Evolutionary conservation across 116 monocot genomes (phyloP).

Genomic region (Trichopus zeylanicus): DNA sequence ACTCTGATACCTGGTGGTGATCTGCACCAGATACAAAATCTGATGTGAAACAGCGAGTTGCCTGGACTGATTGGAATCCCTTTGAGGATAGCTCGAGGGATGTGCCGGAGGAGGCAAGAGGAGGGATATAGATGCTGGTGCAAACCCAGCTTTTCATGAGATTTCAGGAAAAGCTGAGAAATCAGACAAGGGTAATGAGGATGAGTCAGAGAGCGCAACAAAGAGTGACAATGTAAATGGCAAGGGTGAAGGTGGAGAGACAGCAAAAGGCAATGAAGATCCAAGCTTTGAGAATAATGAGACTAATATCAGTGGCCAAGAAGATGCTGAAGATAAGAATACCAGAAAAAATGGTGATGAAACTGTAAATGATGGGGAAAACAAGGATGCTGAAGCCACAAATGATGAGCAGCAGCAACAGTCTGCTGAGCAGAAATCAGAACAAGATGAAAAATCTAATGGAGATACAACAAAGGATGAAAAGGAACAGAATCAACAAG

Average conservation of each 20-base stretch:
- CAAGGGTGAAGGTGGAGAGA: slow-evolving; percentile 13
- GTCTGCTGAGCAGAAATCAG: slow-evolving; percentile 10
- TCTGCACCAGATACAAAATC: slow-evolving; percentile 37
- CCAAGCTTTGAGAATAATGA: not conserved
- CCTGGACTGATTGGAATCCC: slow-evolving; percentile 13
- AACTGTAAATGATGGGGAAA: not conserved
- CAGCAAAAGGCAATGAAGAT: not conserved
- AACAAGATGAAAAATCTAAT: slow-evolving; percentile 11
- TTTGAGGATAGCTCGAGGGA: slow-evolving; percentile 39
- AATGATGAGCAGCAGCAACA: slow-evolving; percentile 15
- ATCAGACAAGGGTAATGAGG: slow-evolving; percentile 17
- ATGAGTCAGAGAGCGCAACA: slow-evolving; percentile 12
- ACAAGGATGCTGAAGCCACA: slow-evolving; percentile 13
- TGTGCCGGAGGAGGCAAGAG: slow-evolving; percentile 15
- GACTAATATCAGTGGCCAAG: not conserved
- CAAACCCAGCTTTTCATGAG: slow-evolving; percentile 12
- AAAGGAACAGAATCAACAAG: slow-evolving; percentile 18
- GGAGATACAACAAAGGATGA: slow-evolving; percentile 7
- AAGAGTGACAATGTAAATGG: slow-evolving; percentile 34
- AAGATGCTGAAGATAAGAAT: slow-evolving; percentile 10
- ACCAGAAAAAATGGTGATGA: not conserved
- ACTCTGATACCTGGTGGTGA: slow-evolving; percentile 38
- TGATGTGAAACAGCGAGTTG: slow-evolving; percentile 22
- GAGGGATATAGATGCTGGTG: slow-evolving; percentile 15
- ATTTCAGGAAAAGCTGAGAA: slow-evolving; percentile 17